Percentiles rank a stretch among this genome's conserved stretches.
phyloP scores from a whole-genome alignment of 1,284 basidiomycete genomes.

The Mycosarcoma maydis region DNA sequence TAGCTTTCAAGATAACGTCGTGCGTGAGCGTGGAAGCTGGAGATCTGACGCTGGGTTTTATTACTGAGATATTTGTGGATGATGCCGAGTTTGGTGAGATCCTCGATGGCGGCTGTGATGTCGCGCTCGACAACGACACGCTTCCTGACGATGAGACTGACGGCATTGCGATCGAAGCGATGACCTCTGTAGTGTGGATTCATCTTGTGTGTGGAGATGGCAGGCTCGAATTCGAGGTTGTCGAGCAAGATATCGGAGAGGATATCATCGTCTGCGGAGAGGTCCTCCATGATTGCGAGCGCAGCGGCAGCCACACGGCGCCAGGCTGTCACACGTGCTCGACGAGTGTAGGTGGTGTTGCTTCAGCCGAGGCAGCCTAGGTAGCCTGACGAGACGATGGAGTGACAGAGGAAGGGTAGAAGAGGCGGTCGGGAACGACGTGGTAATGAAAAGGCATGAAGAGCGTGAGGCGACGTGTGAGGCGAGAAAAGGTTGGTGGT shows the following conservation, averaged over 20 bases:
- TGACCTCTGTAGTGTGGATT: constrained; percentile 61
- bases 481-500: too few relatives aligned
- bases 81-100: constrained; percentile 55
- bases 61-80: constrained; percentile 55
- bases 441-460: constrained; percentile 33
- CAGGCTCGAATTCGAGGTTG: constrained; percentile 64
- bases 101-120: constrained; percentile 53
- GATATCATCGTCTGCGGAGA: constrained; percentile 65
- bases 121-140: constrained; percentile 59
- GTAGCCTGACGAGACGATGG: constrained; percentile 3
- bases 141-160: constrained; percentile 56
- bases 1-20: constrained; percentile 64
- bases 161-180: constrained; percentile 58
- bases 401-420: not conserved
- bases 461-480: constrained; percentile 7
- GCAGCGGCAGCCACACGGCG: constrained; percentile 37
- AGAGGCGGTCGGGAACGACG: constrained; percentile 17
- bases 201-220: constrained; percentile 67
- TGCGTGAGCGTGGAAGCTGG: constrained; percentile 54
- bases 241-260: constrained; percentile 66
- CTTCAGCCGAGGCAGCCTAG: constrained; percentile 19
- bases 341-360: constrained; percentile 1
- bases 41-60: constrained; percentile 56
- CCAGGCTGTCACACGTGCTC: constrained; percentile 29
- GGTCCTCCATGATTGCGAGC: constrained; percentile 59